Conservation (phyloP, 768 basidiomycete species). For the Sutorius australiensis region DNA sequence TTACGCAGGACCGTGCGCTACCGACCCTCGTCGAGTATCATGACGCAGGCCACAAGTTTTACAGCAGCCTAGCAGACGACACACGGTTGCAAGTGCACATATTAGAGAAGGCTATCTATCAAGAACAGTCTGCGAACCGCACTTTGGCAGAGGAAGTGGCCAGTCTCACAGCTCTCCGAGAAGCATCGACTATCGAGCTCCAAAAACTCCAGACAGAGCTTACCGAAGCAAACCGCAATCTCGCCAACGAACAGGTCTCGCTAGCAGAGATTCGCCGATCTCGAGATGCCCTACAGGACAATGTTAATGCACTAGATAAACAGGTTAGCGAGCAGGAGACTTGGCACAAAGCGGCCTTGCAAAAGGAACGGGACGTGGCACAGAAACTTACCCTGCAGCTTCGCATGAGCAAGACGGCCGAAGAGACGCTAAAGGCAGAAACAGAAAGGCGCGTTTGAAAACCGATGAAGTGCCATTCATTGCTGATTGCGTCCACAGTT, state of each 20-base stretch:
- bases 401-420: conserved; percentile 57
- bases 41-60: conserved; percentile 33
- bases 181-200: conserved; percentile 41
- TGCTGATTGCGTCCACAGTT: conserved; percentile 26
- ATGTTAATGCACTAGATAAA: conserved; percentile 24
- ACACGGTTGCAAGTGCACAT: conserved; percentile 21
- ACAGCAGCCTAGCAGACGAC: conserved; percentile 35
- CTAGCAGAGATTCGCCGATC: conserved; percentile 12
- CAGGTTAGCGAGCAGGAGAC: conserved; percentile 31
- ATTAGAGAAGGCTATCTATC: conserved; percentile 7
- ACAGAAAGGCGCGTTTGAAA: conserved; percentile 54
- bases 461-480: background rate
- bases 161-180: conserved; percentile 37
- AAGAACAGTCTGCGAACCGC: conserved; percentile 18
- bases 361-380: conserved; percentile 44
- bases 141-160: conserved; percentile 36
- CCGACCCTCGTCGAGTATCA: conserved; percentile 12
- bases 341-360: conserved; percentile 35
- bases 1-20: conserved; percentile 9
- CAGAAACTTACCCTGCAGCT: conserved; percentile 49
- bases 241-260: conserved; percentile 23
- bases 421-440: conserved; percentile 65
- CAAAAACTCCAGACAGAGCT: conserved; percentile 40
- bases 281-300: conserved; percentile 27
- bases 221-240: conserved; percentile 15